A percentile compares a stretch with the other conserved stretches of the same genome.
Conservation (phyloP, 352 stramenopile species). For the Phytopythium montanum region DNA sequence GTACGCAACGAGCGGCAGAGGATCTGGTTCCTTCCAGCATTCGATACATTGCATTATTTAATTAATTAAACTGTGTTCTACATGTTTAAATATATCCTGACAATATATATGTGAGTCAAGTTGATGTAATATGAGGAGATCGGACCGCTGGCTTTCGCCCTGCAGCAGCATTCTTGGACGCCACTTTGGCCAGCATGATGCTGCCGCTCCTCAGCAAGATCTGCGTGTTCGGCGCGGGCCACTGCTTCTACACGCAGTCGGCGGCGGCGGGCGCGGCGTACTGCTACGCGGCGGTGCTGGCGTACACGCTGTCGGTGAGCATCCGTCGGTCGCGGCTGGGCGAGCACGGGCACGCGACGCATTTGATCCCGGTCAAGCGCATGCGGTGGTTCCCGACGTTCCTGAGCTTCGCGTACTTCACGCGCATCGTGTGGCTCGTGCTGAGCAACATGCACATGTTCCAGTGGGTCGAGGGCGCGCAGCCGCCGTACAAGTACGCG, state of each 20-base stretch:
- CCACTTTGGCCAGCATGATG: neutral
- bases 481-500: constrained; percentile 46
- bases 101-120: no score
- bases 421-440: constrained; percentile 68
- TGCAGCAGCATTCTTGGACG: neutral
- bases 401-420: constrained; percentile 66
- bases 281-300: constrained; percentile 59
- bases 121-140: no score
- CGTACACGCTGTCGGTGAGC: constrained; percentile 72
- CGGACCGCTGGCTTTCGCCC: no score
- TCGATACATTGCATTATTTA: no score
- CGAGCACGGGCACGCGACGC: constrained; percentile 81
- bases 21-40: neutral
- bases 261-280: constrained; percentile 58
- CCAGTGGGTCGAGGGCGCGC: constrained; percentile 59
- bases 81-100: no score
- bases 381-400: constrained; percentile 86
- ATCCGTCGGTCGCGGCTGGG: constrained; percentile 63
- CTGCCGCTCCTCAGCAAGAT: constrained; percentile 52
- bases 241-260: constrained; percentile 80
- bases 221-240: constrained; percentile 64
- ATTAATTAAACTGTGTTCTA: no score
- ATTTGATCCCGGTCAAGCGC: constrained; percentile 71
- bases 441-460: constrained; percentile 81
- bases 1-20: neutral